phyloP scores from a whole-genome alignment of 208 protist genomes.

The Polymyxa betae region DNA sequence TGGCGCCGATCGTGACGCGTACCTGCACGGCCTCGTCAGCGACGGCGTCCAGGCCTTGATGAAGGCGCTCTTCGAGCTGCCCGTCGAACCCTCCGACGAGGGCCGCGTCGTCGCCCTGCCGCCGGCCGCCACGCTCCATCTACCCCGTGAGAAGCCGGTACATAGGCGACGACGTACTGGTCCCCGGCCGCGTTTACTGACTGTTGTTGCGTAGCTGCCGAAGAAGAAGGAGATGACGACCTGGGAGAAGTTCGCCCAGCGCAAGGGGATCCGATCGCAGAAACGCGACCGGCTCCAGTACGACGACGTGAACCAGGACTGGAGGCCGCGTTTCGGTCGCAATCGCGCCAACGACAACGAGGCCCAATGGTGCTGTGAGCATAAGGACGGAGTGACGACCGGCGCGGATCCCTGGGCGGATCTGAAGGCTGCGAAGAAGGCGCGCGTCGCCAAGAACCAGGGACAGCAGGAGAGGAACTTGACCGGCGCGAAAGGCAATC shows the following conservation, averaged over 20 bases:
- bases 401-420: constrained; percentile 56
- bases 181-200: background rate
- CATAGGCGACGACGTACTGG: background rate
- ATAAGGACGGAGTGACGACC: constrained; percentile 53
- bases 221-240: constrained; percentile 49
- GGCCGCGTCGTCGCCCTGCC: constrained; percentile 39
- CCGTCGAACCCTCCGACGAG: background rate
- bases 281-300: constrained; percentile 63
- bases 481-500: constrained; percentile 48
- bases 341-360: constrained; percentile 49
- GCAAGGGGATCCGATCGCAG: constrained; percentile 63
- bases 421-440: constrained; percentile 47
- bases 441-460: constrained; percentile 56
- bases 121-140: background rate
- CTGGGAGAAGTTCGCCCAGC: constrained; percentile 66
- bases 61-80: constrained; percentile 24
- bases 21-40: background rate
- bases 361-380: constrained; percentile 15
- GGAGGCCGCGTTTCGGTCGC: constrained; percentile 60
- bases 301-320: constrained; percentile 58
- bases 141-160: constrained; percentile 60
- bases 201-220: constrained; percentile 53
- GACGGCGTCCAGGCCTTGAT: background rate
- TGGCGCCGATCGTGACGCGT: constrained; percentile 11
- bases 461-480: constrained; percentile 60